A percentile compares a stretch with the other conserved stretches of the same genome.
phyloP scores from a whole-genome alignment of 495 filamentous ascomycete genomes.

The Penicillium goetzii region DNA sequence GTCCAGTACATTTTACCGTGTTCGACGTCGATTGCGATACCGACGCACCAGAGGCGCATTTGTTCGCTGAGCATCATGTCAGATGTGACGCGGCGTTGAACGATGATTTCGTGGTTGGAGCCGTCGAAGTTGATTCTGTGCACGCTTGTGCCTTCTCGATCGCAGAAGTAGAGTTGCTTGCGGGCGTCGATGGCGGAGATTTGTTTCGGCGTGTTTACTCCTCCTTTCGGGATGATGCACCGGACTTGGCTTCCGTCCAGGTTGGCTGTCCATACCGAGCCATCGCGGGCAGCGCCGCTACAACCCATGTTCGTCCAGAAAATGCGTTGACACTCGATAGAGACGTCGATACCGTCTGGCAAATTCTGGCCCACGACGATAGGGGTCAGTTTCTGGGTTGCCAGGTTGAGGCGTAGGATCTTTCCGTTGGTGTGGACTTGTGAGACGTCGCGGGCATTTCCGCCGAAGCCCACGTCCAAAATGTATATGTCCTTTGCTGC shows the following conservation, averaged over 20 bases:
- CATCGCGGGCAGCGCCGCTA: slow-evolving; percentile 40
- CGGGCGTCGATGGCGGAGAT: slow-evolving; percentile 38
- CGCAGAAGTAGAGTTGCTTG: slow-evolving; percentile 53
- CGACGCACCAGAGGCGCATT: slow-evolving; percentile 56
- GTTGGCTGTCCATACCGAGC: slow-evolving; percentile 47
- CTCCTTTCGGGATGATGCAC: slow-evolving; percentile 41
- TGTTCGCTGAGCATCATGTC: slow-evolving; percentile 26
- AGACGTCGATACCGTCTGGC: slow-evolving; percentile 55
- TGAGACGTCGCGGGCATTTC: slow-evolving; percentile 26
- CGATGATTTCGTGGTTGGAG: slow-evolving; percentile 43
- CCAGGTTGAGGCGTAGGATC: slow-evolving; percentile 27
- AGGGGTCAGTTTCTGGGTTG: slow-evolving; percentile 26
- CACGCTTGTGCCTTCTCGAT: slow-evolving; percentile 58
- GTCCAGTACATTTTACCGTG: slow-evolving; percentile 58
- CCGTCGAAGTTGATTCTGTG: slow-evolving; percentile 52
- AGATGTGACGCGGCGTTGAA: slow-evolving; percentile 34
- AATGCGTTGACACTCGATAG: slow-evolving; percentile 36
- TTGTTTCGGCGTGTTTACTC: slow-evolving; percentile 59
- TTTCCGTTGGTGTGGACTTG: slow-evolving; percentile 29
- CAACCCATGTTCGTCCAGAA: slow-evolving; percentile 62
- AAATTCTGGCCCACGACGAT: slow-evolving; percentile 39
- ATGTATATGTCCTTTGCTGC: slow-evolving; percentile 31
- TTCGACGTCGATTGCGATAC: slow-evolving; percentile 46
- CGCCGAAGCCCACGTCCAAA: slow-evolving; percentile 36
- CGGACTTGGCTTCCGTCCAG: slow-evolving; percentile 48